Evolutionary conservation across 2,329 filamentous ascomycete species (phyloP).

Genomic region (Fusarium compactum): DNA sequence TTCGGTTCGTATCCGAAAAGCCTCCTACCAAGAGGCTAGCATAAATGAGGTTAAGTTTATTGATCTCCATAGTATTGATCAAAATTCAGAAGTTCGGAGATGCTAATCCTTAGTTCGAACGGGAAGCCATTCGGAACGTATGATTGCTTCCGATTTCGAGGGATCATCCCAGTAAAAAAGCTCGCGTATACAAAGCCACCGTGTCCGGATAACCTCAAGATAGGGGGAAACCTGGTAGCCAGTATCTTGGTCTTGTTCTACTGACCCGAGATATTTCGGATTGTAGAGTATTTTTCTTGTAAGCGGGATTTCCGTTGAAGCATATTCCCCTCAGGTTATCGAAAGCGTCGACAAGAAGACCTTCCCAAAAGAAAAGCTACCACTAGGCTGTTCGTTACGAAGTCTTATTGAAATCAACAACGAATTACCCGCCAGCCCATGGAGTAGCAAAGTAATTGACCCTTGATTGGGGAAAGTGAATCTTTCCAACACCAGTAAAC

Average conservation of each 20-base stretch:
- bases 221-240: background rate
- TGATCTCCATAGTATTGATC: constrained; percentile 1
- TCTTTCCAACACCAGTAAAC: background rate
- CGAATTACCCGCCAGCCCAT: background rate
- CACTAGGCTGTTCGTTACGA: background rate
- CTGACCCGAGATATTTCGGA: constrained; percentile 5
- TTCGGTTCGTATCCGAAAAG: constrained; percentile 33
- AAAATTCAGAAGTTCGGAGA: background rate
- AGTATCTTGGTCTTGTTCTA: background rate
- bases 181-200: constrained; percentile 6
- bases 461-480: background rate
- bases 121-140: constrained; percentile 12
- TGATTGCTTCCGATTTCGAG: background rate
- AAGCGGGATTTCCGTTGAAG: background rate
- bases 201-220: constrained; percentile 16
- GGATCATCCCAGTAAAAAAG: constrained; percentile 9
- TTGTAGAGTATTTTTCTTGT: background rate
- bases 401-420: background rate
- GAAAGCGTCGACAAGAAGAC: background rate
- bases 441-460: background rate
- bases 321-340: background rate
- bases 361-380: no score
- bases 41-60: constrained; percentile 8
- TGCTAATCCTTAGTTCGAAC: background rate
- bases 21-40: background rate